A percentile compares a stretch with the other conserved stretches of the same genome.
Evolutionary conservation across 1,284 basidiomycete species (phyloP).

Genomic region (Ceratobasidium sp.): DNA sequence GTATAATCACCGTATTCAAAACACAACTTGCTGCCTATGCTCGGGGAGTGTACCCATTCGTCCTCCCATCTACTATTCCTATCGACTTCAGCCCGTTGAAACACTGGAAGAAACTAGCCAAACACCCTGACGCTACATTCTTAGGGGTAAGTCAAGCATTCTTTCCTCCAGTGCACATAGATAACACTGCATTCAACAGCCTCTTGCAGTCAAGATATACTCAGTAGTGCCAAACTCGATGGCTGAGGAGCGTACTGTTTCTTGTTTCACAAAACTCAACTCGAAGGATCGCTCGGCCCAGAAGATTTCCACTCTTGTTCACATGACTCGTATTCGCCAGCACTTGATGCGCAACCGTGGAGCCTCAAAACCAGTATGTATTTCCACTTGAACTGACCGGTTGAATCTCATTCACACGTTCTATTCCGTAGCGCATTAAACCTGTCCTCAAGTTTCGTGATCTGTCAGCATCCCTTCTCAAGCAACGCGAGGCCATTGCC

Average conservation of each 20-base stretch:
- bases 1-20: slow-evolving; percentile 4
- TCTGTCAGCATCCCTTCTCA: not conserved
- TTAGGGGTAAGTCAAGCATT: not conserved
- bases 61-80: not conserved
- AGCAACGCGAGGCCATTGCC: not conserved
- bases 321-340: slow-evolving; percentile 49
- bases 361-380: not conserved
- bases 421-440: not conserved
- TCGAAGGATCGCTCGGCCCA: slow-evolving; percentile 50
- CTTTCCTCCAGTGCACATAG: not conserved
- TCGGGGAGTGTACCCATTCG: slow-evolving; percentile 21
- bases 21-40: slow-evolving; percentile 32
- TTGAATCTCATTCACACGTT: not conserved
- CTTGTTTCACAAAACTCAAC: slow-evolving; percentile 55
- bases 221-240: slow-evolving; percentile 56
- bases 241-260: slow-evolving; percentile 57
- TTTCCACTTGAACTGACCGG: not conserved
- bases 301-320: slow-evolving; percentile 49
- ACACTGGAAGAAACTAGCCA: not conserved
- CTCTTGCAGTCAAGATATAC: slow-evolving; percentile 53
- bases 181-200: no score
- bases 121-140: not conserved
- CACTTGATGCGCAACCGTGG: slow-evolving; percentile 2
- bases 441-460: slow-evolving; percentile 2
- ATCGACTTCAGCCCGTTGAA: not conserved